Conservation (phyloP, 208 protist species). For the Acanthamoeba healyi region DNA sequence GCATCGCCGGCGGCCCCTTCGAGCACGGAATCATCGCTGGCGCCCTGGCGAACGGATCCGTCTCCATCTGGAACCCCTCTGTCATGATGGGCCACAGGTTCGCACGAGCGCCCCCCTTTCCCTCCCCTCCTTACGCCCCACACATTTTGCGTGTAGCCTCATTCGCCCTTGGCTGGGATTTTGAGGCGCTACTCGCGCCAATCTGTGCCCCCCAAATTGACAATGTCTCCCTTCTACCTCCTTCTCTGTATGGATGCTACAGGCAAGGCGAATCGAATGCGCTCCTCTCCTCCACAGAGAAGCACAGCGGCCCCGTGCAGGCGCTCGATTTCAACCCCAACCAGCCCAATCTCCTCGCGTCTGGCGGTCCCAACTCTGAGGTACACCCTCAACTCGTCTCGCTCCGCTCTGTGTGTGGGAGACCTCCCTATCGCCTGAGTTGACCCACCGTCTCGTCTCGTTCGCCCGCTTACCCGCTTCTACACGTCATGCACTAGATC, state of each 20-base stretch:
- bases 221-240: no score
- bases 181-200: no score
- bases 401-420: no score
- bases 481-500: no score
- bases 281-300: slow-evolving; percentile 91
- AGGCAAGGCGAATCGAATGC: slow-evolving; percentile 75
- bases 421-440: no score
- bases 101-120: no score
- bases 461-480: no score
- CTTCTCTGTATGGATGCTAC: background rate
- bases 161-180: no score
- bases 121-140: background rate
- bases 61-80: slow-evolving; percentile 85
- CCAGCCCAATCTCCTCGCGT: slow-evolving; percentile 92
- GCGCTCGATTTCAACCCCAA: slow-evolving; percentile 95
- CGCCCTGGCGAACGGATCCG: slow-evolving; percentile 85
- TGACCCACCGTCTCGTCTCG: no score
- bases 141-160: background rate
- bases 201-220: no score
- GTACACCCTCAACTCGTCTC: slow-evolving; percentile 36
- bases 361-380: slow-evolving; percentile 84
- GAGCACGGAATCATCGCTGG: slow-evolving; percentile 86
- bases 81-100: slow-evolving; percentile 77
- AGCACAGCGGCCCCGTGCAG: slow-evolving; percentile 92
- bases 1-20: slow-evolving; percentile 3